Evolutionary conservation across 1,284 basidiomycete genomes (phyloP).

Genomic region (Neotropicomus parvogracilis): DNA sequence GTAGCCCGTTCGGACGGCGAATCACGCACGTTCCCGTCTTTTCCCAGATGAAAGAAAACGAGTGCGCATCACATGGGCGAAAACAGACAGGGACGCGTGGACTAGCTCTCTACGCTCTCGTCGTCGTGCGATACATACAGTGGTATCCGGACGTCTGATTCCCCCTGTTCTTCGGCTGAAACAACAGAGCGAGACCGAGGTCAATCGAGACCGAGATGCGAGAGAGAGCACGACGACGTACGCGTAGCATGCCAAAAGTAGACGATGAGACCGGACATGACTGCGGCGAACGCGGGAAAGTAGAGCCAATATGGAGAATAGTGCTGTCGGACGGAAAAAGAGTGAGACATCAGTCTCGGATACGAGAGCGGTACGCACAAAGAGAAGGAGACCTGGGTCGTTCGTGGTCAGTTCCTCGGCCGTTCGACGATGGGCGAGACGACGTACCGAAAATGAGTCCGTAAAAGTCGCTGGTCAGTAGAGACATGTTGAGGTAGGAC

Average conservation of each 20-base stretch:
- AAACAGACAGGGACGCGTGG: neutral
- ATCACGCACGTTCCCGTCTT: too few species aligned
- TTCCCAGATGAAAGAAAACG: too few species aligned
- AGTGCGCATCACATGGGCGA: neutral
- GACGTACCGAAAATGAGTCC: constrained; percentile 73
- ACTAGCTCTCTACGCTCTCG: constrained; percentile 15
- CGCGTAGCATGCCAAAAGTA: constrained; percentile 82
- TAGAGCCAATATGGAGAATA: constrained; percentile 81
- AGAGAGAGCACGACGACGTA: too few species aligned
- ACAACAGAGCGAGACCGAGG: too few species aligned
- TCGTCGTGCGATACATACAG: constrained; percentile 9
- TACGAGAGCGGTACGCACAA: constrained; percentile 40
- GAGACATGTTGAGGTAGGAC: constrained; percentile 76
- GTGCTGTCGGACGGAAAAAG: constrained; percentile 44
- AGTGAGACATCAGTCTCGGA: neutral
- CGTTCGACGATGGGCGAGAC: neutral
- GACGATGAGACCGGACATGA: constrained; percentile 64
- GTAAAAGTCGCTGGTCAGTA: constrained; percentile 85
- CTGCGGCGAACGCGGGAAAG: constrained; percentile 69
- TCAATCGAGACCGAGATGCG: too few species aligned
- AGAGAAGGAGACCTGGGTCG: constrained; percentile 58
- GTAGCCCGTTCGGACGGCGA: too few species aligned
- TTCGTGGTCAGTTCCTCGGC: constrained; percentile 4
- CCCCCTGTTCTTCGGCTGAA: constrained; percentile 30
- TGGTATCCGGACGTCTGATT: constrained; percentile 26